A percentile compares a stretch with the other conserved stretches of the same genome.
Conservation (phyloP, 1,284 basidiomycete genomes). For the Tilletiaria anomala region DNA sequence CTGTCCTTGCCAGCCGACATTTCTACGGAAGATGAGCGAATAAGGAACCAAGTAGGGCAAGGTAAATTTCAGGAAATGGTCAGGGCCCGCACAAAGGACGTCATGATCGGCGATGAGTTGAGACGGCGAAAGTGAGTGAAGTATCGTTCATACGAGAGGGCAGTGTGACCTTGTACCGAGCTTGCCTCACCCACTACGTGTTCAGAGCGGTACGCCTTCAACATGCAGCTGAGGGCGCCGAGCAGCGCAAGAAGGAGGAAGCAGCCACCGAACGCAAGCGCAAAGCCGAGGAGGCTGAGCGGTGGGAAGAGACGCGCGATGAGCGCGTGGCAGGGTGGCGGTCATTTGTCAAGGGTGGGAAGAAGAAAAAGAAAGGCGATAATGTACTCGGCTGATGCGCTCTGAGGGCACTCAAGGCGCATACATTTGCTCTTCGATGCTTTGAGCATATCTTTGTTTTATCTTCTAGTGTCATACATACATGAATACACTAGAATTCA, state of each 20-base stretch:
- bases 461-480: too few species aligned
- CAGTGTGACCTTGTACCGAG: too few species aligned
- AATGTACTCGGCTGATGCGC: constrained; percentile 2
- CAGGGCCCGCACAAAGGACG: constrained; percentile 44
- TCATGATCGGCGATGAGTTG: constrained; percentile 48
- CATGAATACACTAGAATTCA: too few species aligned
- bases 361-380: background rate
- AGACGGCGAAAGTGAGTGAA: constrained; percentile 40
- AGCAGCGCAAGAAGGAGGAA: constrained; percentile 44
- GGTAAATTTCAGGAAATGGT: constrained; percentile 42
- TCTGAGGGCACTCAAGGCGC: too few species aligned
- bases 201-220: constrained; percentile 42
- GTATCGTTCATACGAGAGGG: background rate
- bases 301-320: constrained; percentile 44
- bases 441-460: too few species aligned
- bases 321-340: constrained; percentile 19
- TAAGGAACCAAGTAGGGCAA: constrained; percentile 41
- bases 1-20: constrained; percentile 28
- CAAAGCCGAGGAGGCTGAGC: constrained; percentile 42
- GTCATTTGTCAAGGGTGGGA: constrained; percentile 1
- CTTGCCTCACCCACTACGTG: background rate
- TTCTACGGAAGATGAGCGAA: constrained; percentile 39
- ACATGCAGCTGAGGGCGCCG: constrained; percentile 47
- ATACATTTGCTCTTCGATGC: too few species aligned
- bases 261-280: constrained; percentile 40